Evolutionary conservation across 1,284 basidiomycete species (phyloP).

Genomic region (Malassezia brasiliensis): DNA sequence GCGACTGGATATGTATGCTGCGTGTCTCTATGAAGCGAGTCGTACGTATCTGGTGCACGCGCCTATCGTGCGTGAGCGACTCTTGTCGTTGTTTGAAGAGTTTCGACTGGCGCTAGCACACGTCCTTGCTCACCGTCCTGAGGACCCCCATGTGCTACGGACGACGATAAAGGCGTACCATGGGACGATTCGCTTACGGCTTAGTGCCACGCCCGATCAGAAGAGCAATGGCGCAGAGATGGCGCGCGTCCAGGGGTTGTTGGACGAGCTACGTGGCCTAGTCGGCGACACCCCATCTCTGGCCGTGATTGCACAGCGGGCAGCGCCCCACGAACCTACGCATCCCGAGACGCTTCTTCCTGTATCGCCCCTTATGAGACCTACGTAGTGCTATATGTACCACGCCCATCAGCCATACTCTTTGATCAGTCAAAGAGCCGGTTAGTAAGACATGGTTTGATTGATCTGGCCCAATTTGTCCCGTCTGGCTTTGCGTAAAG

Average conservation of each 20-base stretch:
- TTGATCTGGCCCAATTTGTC: conserved; percentile 18
- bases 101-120: conserved; percentile 14
- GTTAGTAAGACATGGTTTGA: conserved; percentile 16
- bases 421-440: conserved; percentile 9
- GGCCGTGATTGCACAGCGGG: not conserved
- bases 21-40: conserved; percentile 9
- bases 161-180: conserved; percentile 4
- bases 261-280: not conserved
- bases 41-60: not conserved
- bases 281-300: not conserved
- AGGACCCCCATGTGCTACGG: not conserved
- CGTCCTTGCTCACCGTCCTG: not conserved
- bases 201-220: not conserved
- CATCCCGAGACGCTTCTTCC: not conserved
- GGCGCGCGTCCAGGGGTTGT: not conserved
- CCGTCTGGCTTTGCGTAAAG: conserved; percentile 12
- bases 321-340: not conserved
- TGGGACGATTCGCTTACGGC: conserved; percentile 1
- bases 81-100: conserved; percentile 9
- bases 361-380: not conserved
- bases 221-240: not conserved
- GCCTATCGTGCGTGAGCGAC: not conserved
- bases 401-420: conserved; percentile 18
- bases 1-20: conserved; percentile 7
- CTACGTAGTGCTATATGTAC: conserved; percentile 8